These are phyloP conservation scores for Aspergillus felis DNA, from an alignment of 2,329 filamentous ascomycete species.

Conservation along the genomic window DNA sequence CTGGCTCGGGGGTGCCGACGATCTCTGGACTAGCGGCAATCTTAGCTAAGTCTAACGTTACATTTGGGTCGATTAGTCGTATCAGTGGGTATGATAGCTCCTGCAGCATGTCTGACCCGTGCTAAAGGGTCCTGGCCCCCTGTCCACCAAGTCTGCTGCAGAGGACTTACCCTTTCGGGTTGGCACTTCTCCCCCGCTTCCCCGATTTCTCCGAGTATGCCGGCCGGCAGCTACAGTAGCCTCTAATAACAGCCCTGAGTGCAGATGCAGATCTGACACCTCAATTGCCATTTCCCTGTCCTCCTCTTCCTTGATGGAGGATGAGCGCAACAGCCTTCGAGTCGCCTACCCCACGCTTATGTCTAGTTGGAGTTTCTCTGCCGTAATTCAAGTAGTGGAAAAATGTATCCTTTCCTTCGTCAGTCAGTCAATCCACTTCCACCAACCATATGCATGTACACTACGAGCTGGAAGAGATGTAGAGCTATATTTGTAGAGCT, in stretches of 20 bases:
- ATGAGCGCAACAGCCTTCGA: no score
- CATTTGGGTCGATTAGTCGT: no score
- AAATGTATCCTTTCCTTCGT: neutral
- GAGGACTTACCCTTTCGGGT: neutral
- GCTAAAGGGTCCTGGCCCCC: no score
- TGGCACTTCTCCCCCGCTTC: neutral
- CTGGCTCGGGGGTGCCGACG: neutral
- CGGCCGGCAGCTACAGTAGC: neutral
- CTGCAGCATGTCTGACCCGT: neutral
- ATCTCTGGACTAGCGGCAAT: neutral
- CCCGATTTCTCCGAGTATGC: neutral
- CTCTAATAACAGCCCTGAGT: neutral
- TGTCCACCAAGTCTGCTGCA: no score
- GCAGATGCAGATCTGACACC: neutral
- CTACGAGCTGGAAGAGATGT: neutral
- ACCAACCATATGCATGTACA: neutral
- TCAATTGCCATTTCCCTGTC: no score
- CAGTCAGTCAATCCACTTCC: neutral
- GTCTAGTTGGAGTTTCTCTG: neutral
- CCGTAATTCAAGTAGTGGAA: neutral
- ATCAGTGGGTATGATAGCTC: neutral
- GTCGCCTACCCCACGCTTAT: neutral
- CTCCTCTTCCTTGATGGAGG: no score
- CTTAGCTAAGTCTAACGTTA: neutral
- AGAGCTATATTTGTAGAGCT: neutral